phyloP scores from a whole-genome alignment of 2,329 filamentous ascomycete species.

The Fusarium newnesense region DNA sequence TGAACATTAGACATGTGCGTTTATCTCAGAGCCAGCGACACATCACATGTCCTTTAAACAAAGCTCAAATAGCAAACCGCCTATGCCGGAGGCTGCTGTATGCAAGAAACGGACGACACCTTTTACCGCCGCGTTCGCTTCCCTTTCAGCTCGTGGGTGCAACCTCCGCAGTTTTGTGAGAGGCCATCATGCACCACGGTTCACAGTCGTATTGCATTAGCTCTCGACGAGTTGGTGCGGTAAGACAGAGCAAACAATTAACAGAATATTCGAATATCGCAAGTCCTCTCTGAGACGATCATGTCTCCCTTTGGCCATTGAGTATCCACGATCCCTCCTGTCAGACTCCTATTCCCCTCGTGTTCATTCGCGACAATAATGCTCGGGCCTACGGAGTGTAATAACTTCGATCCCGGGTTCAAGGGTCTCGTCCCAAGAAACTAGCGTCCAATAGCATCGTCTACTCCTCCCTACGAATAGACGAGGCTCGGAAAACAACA shows the following conservation, averaged over 20 bases:
- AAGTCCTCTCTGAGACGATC: neutral
- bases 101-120: slow-evolving; percentile 26
- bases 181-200: slow-evolving; percentile 7
- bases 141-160: slow-evolving; percentile 9
- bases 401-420: slow-evolving; percentile 6
- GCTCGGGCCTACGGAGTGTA: neutral
- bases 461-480: slow-evolving; percentile 23
- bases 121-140: slow-evolving; percentile 12
- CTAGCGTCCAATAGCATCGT: slow-evolving; percentile 11
- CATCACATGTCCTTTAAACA: neutral
- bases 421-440: slow-evolving; percentile 19
- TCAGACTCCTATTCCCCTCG: neutral
- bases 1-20: neutral
- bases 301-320: neutral
- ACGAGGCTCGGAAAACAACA: slow-evolving; percentile 26
- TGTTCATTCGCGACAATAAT: neutral
- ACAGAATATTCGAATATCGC: neutral
- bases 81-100: slow-evolving; percentile 19
- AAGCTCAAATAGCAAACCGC: neutral
- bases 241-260: neutral
- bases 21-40: neutral
- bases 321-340: neutral
- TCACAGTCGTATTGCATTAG: slow-evolving; percentile 17
- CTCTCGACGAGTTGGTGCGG: neutral
- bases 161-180: slow-evolving; percentile 18